Evolutionary conservation across 2,329 filamentous ascomycete species (phyloP).

Genomic region (Pseudofabraea citricarpa): DNA sequence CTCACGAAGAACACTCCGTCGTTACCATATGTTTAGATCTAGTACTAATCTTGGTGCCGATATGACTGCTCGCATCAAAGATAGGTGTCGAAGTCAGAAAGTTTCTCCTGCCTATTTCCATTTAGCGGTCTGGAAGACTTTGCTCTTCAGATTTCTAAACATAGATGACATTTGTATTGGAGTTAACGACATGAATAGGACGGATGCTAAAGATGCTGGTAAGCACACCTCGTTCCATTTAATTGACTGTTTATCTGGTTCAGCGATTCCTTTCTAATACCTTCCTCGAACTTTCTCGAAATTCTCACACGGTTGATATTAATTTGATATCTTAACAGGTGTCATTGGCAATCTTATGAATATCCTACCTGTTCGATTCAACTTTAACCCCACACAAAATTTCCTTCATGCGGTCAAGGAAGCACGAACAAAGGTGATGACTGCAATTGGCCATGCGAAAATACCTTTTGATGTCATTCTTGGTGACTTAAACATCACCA

Average conservation of each 20-base stretch:
- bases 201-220: neutral
- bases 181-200: neutral
- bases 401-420: slow-evolving; percentile 17
- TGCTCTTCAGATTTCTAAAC: neutral
- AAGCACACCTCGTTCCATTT: slow-evolving; percentile 29
- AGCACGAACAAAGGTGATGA: slow-evolving; percentile 19
- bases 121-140: neutral
- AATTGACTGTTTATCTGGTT: slow-evolving; percentile 31
- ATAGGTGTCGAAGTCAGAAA: neutral
- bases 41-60: neutral
- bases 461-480: slow-evolving; percentile 47
- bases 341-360: slow-evolving; percentile 16
- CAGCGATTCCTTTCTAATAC: slow-evolving; percentile 32
- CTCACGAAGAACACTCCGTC: neutral
- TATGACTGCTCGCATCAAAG: neutral
- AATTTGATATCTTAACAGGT: slow-evolving; percentile 37
- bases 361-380: slow-evolving; percentile 14
- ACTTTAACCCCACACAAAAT: slow-evolving; percentile 4
- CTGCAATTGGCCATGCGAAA: slow-evolving; percentile 35
- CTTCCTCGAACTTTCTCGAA: slow-evolving; percentile 18
- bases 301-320: slow-evolving; percentile 31
- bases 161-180: neutral
- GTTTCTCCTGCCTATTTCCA: neutral
- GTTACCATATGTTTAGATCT: neutral
- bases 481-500: slow-evolving; percentile 33